Evolutionary conservation across 768 basidiomycete genomes (phyloP).

Genomic region (Erythrobasidium yunnanense): DNA sequence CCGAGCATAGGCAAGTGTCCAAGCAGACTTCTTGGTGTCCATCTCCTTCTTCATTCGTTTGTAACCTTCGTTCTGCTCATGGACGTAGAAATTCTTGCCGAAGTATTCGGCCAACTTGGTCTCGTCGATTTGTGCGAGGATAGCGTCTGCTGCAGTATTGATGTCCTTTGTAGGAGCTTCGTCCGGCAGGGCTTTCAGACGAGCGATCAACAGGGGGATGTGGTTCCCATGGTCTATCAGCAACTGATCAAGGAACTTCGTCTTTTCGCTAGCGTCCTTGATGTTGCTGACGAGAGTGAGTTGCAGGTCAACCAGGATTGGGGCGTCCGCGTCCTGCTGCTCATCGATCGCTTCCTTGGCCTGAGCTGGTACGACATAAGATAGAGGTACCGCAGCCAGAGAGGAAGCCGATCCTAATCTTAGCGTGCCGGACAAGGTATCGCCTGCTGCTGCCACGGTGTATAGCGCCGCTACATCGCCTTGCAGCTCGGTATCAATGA

Average conservation of each 20-base stretch:
- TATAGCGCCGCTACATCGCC: slow-evolving; percentile 12
- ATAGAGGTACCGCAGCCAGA: neutral
- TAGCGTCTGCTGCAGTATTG: neutral
- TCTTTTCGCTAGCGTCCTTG: slow-evolving; percentile 25
- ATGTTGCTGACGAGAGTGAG: slow-evolving; percentile 28
- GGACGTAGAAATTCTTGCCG: neutral
- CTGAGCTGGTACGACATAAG: slow-evolving; percentile 13
- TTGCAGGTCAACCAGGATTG: slow-evolving; percentile 25
- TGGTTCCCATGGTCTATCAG: slow-evolving; percentile 14
- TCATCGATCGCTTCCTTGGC: slow-evolving; percentile 8
- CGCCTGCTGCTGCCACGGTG: slow-evolving; percentile 19
- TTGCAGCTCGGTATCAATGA: slow-evolving; percentile 3
- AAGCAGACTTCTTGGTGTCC: slow-evolving; percentile 11
- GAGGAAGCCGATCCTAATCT: neutral
- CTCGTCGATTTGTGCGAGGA: slow-evolving; percentile 16
- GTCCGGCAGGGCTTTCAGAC: slow-evolving; percentile 19
- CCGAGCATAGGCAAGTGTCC: neutral
- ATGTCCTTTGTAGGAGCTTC: neutral
- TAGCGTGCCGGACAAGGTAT: slow-evolving; percentile 23
- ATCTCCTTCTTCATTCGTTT: slow-evolving; percentile 23
- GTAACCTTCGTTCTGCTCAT: slow-evolving; percentile 10
- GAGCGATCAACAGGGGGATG: slow-evolving; percentile 22
- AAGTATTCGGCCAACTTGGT: slow-evolving; percentile 7
- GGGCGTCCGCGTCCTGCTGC: slow-evolving; percentile 4
- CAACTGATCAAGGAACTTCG: slow-evolving; percentile 1